Percentiles rank a stretch among this genome's conserved stretches.
These are phyloP conservation scores for Tylopilus plumbeoviolaceoides DNA, from an alignment of 768 basidiomycete species.

Conservation along the genomic window DNA sequence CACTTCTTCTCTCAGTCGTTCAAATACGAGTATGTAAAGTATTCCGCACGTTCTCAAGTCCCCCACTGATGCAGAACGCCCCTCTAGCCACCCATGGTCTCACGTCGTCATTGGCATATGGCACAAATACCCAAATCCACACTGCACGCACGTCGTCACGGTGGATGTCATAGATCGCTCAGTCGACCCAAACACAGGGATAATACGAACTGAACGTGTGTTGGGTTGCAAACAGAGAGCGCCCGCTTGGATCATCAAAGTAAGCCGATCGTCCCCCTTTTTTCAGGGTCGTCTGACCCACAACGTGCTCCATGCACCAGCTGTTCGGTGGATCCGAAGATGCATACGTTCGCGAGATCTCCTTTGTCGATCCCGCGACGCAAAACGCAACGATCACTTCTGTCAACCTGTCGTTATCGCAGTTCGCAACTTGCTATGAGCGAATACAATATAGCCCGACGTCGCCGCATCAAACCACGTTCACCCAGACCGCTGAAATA, in stretches of 20 bases:
- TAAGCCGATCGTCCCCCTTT: slow-evolving; percentile 35
- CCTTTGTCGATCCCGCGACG: slow-evolving; percentile 82
- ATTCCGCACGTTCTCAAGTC: neutral
- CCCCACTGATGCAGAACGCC: slow-evolving; percentile 9
- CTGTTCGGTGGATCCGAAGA: slow-evolving; percentile 91
- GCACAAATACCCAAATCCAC: slow-evolving; percentile 95
- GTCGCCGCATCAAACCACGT: slow-evolving; percentile 60
- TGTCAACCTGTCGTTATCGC: slow-evolving; percentile 91
- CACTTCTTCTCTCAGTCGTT: slow-evolving; percentile 86
- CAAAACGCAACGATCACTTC: slow-evolving; percentile 83
- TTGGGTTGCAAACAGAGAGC: slow-evolving; percentile 90
- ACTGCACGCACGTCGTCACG: slow-evolving; percentile 83
- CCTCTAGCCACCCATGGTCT: slow-evolving; percentile 75
- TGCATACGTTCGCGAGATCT: slow-evolving; percentile 92
- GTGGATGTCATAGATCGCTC: slow-evolving; percentile 85
- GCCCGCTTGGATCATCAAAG: slow-evolving; percentile 91
- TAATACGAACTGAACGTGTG: slow-evolving; percentile 88
- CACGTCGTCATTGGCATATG: slow-evolving; percentile 92
- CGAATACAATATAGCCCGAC: slow-evolving; percentile 81
- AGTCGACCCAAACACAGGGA: slow-evolving; percentile 77
- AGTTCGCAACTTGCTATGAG: slow-evolving; percentile 91
- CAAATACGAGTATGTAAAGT: slow-evolving; percentile 68
- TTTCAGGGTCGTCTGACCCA: slow-evolving; percentile 3
- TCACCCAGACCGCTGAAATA: slow-evolving; percentile 89
- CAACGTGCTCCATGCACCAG: slow-evolving; percentile 35